phyloP scores from a whole-genome alignment of 2,329 filamentous ascomycete species.

The Tricladium varicosporioides region DNA sequence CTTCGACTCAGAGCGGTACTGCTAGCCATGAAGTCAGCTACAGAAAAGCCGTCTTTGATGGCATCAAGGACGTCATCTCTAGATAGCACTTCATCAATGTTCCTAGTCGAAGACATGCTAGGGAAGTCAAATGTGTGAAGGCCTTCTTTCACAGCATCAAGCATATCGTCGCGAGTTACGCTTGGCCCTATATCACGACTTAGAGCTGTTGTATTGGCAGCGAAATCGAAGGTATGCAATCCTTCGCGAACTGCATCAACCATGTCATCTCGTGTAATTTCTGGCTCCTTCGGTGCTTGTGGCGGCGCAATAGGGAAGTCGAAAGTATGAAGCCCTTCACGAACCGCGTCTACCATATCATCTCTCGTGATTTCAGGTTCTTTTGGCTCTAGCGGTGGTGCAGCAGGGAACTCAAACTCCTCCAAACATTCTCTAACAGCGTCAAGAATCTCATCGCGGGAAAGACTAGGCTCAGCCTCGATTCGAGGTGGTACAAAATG shows the following conservation, averaged over 20 bases:
- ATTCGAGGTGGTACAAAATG: conserved; percentile 74
- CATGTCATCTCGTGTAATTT: conserved; percentile 67
- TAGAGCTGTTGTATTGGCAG: conserved; percentile 52
- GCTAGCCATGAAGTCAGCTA: conserved; percentile 54
- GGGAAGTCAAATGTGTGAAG: conserved; percentile 48
- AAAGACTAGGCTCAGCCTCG: conserved; percentile 65
- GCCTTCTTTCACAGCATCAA: conserved; percentile 67
- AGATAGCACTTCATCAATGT: not conserved
- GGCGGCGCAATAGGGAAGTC: not conserved
- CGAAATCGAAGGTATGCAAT: conserved; percentile 76
- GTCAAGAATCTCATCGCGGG: conserved; percentile 78
- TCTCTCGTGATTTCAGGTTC: conserved; percentile 56
- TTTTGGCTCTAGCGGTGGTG: conserved; percentile 54
- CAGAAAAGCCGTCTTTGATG: conserved; percentile 55
- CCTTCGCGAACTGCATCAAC: conserved; percentile 78
- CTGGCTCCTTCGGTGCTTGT: no score
- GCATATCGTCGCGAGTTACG: conserved; percentile 51
- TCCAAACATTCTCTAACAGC: conserved; percentile 85
- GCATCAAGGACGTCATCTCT: conserved; percentile 40
- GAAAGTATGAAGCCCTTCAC: conserved; percentile 49
- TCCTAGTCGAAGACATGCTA: not conserved
- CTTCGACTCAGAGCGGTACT: conserved; percentile 55
- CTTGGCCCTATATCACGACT: conserved; percentile 58
- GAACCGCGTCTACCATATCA: conserved; percentile 63
- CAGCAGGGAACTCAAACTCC: conserved; percentile 73